These are phyloP conservation scores for Sporisorium exsertum DNA, from an alignment of 1,284 basidiomycete genomes.

Conservation along the genomic window DNA sequence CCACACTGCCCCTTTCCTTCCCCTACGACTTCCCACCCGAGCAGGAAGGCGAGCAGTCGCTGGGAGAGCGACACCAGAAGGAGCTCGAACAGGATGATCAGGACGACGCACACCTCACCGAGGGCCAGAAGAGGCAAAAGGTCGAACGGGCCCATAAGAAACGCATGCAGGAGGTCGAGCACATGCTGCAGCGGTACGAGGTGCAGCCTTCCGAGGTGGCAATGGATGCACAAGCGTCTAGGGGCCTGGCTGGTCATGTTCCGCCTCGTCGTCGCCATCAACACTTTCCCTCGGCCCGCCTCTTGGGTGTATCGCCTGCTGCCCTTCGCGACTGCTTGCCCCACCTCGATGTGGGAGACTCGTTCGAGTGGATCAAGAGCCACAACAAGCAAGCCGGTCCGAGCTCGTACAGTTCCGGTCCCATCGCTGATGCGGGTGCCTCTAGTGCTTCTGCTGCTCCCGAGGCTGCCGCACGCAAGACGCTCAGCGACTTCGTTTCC, in stretches of 20 bases:
- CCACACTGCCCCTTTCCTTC: slow-evolving; percentile 85
- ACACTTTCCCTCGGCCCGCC: slow-evolving; percentile 59
- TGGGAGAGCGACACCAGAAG: slow-evolving; percentile 46
- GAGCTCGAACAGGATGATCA: slow-evolving; percentile 25
- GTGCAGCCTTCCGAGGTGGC: slow-evolving; percentile 34
- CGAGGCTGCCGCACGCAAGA: slow-evolving; percentile 37
- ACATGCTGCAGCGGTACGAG: slow-evolving; percentile 56
- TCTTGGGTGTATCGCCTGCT: slow-evolving; percentile 77
- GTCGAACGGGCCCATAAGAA: slow-evolving; percentile 35
- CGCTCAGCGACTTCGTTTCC: slow-evolving; percentile 51
- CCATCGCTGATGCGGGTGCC: slow-evolving; percentile 40
- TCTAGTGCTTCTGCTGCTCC: slow-evolving; percentile 12
- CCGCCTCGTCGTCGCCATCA: slow-evolving; percentile 46
- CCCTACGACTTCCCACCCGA: slow-evolving; percentile 79
- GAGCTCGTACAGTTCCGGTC: slow-evolving; percentile 61
- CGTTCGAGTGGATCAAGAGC: slow-evolving; percentile 76
- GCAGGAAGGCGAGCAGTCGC: slow-evolving; percentile 39
- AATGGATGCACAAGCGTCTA: background rate
- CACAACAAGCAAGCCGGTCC: slow-evolving; percentile 68
- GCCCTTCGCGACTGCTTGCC: slow-evolving; percentile 83
- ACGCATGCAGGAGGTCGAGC: slow-evolving; percentile 62
- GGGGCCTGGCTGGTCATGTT: slow-evolving; percentile 33
- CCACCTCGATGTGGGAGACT: slow-evolving; percentile 86
- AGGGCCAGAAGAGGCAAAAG: slow-evolving; percentile 40
- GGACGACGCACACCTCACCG: slow-evolving; percentile 31